Percentiles rank a stretch among this genome's conserved stretches.
These are phyloP conservation scores for Penicillium steckii DNA, from an alignment of 495 filamentous ascomycete genomes.

Conservation along the genomic window DNA sequence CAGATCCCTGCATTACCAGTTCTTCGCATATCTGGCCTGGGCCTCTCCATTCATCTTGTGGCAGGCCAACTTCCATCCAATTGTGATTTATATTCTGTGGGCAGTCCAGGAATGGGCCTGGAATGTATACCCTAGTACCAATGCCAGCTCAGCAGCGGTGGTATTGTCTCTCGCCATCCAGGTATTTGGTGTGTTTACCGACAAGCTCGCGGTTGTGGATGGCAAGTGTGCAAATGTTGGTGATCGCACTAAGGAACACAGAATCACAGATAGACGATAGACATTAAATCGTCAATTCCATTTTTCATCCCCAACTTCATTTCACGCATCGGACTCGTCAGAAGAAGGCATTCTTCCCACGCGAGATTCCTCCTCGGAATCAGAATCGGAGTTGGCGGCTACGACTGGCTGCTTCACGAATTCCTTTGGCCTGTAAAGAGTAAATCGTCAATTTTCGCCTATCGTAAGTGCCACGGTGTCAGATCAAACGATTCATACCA, in stretches of 20 bases:
- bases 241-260: constrained; percentile 15
- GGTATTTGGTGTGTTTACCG: constrained; percentile 47
- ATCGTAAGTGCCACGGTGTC: neutral
- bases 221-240: constrained; percentile 7
- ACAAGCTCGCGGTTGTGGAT: constrained; percentile 20
- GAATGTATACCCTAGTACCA: constrained; percentile 94
- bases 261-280: constrained; percentile 20
- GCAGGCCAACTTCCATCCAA: constrained; percentile 71
- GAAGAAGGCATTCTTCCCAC: constrained; percentile 81
- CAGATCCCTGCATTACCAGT: constrained; percentile 92
- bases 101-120: constrained; percentile 90
- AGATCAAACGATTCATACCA: constrained; percentile 58
- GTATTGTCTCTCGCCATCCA: constrained; percentile 66
- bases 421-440: constrained; percentile 66
- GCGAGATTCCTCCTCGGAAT: constrained; percentile 73
- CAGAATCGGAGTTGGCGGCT: constrained; percentile 35
- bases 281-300: constrained; percentile 1
- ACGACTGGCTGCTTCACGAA: constrained; percentile 61
- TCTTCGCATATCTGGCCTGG: constrained; percentile 93
- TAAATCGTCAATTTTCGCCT: constrained; percentile 13
- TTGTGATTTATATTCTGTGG: constrained; percentile 73
- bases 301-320: neutral
- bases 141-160: constrained; percentile 72
- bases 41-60: constrained; percentile 89
- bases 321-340: constrained; percentile 52